These are phyloP conservation scores for Pichia sp. DNA, from an alignment of 1,139 yeast species.

Conservation along the genomic window DNA sequence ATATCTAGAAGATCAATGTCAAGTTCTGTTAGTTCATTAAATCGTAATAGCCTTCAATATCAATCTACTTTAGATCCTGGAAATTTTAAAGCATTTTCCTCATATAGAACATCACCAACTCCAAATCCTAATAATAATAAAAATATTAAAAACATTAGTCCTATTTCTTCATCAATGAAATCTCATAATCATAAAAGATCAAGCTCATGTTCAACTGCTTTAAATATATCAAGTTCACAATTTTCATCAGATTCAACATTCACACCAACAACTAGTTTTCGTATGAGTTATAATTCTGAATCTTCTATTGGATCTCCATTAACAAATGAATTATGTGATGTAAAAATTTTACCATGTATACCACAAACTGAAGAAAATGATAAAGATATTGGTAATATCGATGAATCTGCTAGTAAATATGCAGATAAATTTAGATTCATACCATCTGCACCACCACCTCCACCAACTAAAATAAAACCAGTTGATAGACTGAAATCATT, in stretches of 20 bases:
- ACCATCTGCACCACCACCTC: constrained; percentile 15
- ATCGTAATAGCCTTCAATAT: neutral
- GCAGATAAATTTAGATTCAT: constrained; percentile 5
- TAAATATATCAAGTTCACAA: constrained; percentile 1
- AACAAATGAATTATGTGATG: neutral
- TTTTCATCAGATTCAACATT: constrained; percentile 3
- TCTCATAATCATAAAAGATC: neutral
- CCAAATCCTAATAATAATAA: too few species aligned
- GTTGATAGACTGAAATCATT: constrained; percentile 10
- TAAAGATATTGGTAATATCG: neutral
- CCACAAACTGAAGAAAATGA: neutral
- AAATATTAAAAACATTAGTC: too few species aligned
- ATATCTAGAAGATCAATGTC: neutral
- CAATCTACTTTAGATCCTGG: constrained; percentile 3
- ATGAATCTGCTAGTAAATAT: too few species aligned
- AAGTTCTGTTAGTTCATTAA: neutral
- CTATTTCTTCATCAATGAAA: neutral
- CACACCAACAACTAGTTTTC: neutral
- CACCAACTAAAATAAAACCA: constrained; percentile 1
- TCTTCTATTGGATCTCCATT: constrained; percentile 3
- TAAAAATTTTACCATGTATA: constrained; percentile 7
- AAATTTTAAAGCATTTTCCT: constrained; percentile 22
- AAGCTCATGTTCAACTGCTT: constrained; percentile 1
- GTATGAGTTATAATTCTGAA: constrained; percentile 8
- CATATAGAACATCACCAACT: constrained; percentile 26